Evolutionary conservation across 192 early-diverging fungal species (phyloP), one percentile per base, ranked within the genome.

Genomic region (Piromyces sp.): DNA sequence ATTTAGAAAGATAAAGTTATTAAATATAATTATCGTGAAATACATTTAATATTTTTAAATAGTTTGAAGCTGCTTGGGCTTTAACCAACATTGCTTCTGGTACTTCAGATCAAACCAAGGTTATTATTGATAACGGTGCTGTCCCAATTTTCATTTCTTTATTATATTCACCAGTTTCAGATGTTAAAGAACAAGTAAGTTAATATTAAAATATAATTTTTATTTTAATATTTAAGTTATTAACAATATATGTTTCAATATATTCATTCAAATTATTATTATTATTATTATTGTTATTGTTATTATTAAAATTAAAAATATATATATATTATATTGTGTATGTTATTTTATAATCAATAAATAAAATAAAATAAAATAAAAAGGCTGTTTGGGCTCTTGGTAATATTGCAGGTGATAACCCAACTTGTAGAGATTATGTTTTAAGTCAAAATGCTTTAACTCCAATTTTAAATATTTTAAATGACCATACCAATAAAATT

Each of bases 41-140:
- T 79, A 82, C 17, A 82, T 9, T 85, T 26, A 28, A 36, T 29
- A 17, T 79, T 22, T 68, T 42, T 79, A 30, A 19, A 80, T 86
- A 94, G 96, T 99, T 99, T 87, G 97, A 99, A 86, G 95, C 97
- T 79, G 96, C 96, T 30, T 99, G 97, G 97, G 97, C 97, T 28
- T 88, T 99, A 85, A 99, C 97, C 83, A 99, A 99, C 89, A 99
- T 99, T 86, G 97, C 97, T 14, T 98, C 96, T 0, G 97, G 97
- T 51, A 93, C 95, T 15, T 95, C 96, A 13, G 84, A 91, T 83
- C 96, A 99, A 88, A 99, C 97, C 17, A 90, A 95, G 86, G 93
- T 94, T 80, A 96, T 98, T 15, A 96, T 98, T 81, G 92, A 96
- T n/a, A 87, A 92, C 79, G 94, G 94, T 78, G 96, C 97, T 22